Conservation (phyloP, 495 filamentous ascomycete genomes). For the Neurospora sp. region DNA sequence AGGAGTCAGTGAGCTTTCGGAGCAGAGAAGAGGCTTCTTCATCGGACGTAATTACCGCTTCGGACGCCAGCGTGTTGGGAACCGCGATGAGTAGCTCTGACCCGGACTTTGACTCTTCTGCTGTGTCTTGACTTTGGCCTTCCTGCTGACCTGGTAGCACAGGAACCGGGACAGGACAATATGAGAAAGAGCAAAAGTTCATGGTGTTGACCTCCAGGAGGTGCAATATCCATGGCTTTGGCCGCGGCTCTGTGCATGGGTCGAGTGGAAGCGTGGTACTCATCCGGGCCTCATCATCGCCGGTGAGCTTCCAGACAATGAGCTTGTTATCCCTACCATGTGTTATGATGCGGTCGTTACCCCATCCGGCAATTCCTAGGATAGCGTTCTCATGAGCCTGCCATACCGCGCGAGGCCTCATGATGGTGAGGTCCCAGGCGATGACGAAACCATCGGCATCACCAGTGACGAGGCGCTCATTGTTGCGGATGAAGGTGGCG, state of each 20-base stretch:
- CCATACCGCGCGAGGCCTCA: conserved; percentile 80
- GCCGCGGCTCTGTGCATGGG: conserved; percentile 29
- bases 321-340: conserved; percentile 88
- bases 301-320: conserved; percentile 66
- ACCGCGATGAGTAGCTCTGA: conserved; percentile 55
- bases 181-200: conserved; percentile 89
- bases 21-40: not conserved
- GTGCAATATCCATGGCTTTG: conserved; percentile 77
- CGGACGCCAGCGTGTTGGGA: conserved; percentile 65
- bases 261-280: conserved; percentile 62
- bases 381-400: conserved; percentile 72
- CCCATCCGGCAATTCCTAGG: conserved; percentile 64
- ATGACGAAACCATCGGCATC: conserved; percentile 88
- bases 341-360: conserved; percentile 2
- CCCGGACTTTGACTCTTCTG: not conserved
- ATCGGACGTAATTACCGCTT: conserved; percentile 43
- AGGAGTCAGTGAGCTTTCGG: not conserved
- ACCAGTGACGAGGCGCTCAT: conserved; percentile 70
- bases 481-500: conserved; percentile 58
- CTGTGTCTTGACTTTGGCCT: not conserved
- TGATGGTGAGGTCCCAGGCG: conserved; percentile 73
- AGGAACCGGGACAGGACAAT: conserved; percentile 30
- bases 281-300: conserved; percentile 52
- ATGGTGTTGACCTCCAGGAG: conserved; percentile 80
- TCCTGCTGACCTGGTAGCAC: not conserved